Conservation (phyloP, 1,284 basidiomycete species). For the Schizophyllum commune region DNA sequence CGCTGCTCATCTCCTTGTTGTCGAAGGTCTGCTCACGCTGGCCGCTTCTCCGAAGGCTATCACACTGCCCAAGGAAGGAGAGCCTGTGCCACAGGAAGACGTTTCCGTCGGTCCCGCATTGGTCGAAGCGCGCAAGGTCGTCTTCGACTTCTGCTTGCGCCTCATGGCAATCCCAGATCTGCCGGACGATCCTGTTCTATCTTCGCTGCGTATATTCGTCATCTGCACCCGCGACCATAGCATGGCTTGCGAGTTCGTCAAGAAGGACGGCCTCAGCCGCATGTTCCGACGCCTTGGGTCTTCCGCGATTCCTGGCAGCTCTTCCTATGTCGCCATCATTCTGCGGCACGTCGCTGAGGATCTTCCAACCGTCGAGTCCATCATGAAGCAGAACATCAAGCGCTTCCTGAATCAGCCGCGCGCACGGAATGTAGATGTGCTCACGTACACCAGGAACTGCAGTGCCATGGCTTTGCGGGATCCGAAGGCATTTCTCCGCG, state of each 20-base stretch:
- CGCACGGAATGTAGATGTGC: constrained; percentile 63
- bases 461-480: constrained; percentile 81
- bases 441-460: constrained; percentile 70
- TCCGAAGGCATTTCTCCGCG: constrained; percentile 70
- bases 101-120: constrained; percentile 55
- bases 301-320: constrained; percentile 59
- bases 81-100: constrained; percentile 43
- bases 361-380: constrained; percentile 48
- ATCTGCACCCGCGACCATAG: constrained; percentile 69
- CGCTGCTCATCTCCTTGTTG: constrained; percentile 72
- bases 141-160: constrained; percentile 70
- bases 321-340: constrained; percentile 81
- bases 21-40: constrained; percentile 73
- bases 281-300: constrained; percentile 62
- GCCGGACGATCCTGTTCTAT: constrained; percentile 73
- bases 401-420: constrained; percentile 69
- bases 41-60: constrained; percentile 65
- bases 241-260: constrained; percentile 54
- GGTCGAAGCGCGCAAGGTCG: constrained; percentile 49
- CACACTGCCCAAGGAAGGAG: constrained; percentile 59
- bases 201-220: constrained; percentile 74
- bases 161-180: constrained; percentile 56
- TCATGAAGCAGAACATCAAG: constrained; percentile 81
- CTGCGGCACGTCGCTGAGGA: constrained; percentile 91
- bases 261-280: constrained; percentile 52